Percentiles rank a stretch among this genome's conserved stretches.
phyloP scores from a whole-genome alignment of 805 yeast species.

The Saccharomycopsis sp. region DNA sequence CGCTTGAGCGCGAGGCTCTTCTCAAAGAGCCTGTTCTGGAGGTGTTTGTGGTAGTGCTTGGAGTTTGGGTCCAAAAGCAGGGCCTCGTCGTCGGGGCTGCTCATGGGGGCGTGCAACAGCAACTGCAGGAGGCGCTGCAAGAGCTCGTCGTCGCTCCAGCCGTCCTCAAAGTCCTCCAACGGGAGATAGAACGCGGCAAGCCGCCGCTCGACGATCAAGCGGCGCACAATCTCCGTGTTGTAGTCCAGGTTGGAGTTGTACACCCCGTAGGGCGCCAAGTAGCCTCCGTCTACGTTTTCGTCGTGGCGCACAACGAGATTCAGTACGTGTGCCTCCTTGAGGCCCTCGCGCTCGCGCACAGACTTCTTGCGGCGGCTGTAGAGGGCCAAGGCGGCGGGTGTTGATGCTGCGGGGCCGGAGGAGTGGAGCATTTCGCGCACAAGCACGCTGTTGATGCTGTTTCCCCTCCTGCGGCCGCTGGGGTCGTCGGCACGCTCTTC shows the following conservation, averaged over 20 bases:
- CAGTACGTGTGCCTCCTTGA: slow-evolving; percentile 46
- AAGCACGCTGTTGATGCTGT: slow-evolving; percentile 21
- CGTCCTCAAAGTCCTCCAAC: slow-evolving; percentile 64
- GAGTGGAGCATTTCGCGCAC: slow-evolving; percentile 26
- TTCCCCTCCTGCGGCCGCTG: slow-evolving; percentile 4
- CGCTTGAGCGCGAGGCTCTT: slow-evolving; percentile 36
- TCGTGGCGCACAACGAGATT: slow-evolving; percentile 52
- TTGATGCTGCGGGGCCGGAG: slow-evolving; percentile 8
- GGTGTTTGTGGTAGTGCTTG: slow-evolving; percentile 32
- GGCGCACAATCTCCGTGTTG: slow-evolving; percentile 65
- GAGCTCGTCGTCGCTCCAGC: slow-evolving; percentile 69
- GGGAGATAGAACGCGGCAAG: slow-evolving; percentile 91
- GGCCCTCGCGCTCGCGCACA: slow-evolving; percentile 49
- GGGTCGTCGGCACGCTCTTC: slow-evolving; percentile 27
- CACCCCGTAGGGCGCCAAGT: slow-evolving; percentile 83
- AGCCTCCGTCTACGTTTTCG: slow-evolving; percentile 92
- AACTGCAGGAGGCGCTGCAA: slow-evolving; percentile 38
- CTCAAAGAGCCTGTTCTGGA: slow-evolving; percentile 34
- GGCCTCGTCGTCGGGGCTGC: slow-evolving; percentile 30
- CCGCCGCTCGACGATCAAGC: slow-evolving; percentile 57
- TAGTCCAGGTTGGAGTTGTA: slow-evolving; percentile 73
- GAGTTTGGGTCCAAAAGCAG: slow-evolving; percentile 18
- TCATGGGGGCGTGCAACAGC: slow-evolving; percentile 48
- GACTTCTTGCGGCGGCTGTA: slow-evolving; percentile 31
- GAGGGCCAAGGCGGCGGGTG: not conserved